Conservation (phyloP, 2,329 filamentous ascomycete species). For the Cytospora schulzeri region DNA sequence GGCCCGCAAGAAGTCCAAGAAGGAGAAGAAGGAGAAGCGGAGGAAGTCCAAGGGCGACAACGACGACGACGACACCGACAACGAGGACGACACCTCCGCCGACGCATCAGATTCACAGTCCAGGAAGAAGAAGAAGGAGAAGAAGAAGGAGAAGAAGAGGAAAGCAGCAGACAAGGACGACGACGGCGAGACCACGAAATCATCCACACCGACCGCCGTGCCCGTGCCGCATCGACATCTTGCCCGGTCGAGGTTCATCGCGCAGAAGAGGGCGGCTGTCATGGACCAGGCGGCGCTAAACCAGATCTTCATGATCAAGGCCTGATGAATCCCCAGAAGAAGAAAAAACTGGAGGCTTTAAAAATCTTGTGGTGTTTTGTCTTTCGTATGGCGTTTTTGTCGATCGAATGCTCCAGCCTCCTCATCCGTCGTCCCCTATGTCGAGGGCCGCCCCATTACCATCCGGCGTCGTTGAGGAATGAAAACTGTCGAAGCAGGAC, state of each 20-base stretch:
- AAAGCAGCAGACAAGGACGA: constrained; percentile 30
- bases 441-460: neutral
- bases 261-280: constrained; percentile 82
- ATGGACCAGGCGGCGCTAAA: constrained; percentile 81
- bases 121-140: constrained; percentile 32
- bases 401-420: too few species aligned
- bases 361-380: neutral
- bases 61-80: constrained; percentile 35
- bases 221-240: constrained; percentile 65
- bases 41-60: constrained; percentile 43
- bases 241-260: constrained; percentile 80
- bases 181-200: constrained; percentile 37
- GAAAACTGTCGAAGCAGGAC: neutral
- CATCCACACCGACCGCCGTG: constrained; percentile 48
- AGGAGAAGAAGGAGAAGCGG: constrained; percentile 30
- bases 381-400: neutral
- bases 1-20: constrained; percentile 34
- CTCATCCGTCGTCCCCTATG: neutral
- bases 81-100: constrained; percentile 33
- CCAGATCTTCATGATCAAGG: constrained; percentile 78
- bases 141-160: constrained; percentile 32
- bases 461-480: neutral
- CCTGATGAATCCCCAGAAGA: constrained; percentile 24
- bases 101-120: constrained; percentile 21
- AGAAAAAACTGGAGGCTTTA: neutral